A percentile compares a stretch with the other conserved stretches of the same genome.
phyloP scores from a whole-genome alignment of 2,329 filamentous ascomycete species.

The Botrytis elliptica region DNA sequence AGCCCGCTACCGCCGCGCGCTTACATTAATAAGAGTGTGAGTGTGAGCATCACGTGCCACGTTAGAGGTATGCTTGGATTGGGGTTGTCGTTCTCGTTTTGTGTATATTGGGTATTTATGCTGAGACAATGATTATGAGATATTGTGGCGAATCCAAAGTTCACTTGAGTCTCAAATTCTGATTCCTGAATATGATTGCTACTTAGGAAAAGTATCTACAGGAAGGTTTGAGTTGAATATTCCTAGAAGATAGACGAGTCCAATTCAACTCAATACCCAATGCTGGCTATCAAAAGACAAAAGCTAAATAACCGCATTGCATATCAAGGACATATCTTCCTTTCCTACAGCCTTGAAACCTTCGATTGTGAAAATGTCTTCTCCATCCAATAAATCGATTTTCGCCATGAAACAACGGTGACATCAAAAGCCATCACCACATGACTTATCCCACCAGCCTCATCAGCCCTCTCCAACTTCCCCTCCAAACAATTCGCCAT shows the following conservation, averaged over 20 bases:
- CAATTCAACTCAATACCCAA: neutral
- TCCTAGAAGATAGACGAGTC: neutral
- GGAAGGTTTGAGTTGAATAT: neutral
- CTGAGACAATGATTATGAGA: neutral
- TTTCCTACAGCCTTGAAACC: neutral
- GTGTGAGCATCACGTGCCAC: neutral
- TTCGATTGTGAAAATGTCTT: neutral
- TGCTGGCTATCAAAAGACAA: neutral
- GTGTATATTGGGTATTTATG: neutral
- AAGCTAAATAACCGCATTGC: neutral
- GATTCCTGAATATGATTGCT: too few species aligned
- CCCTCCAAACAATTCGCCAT: too few species aligned
- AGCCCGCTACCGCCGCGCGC: conserved; percentile 12
- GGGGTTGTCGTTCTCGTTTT: neutral
- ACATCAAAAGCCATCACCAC: neutral
- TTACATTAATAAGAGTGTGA: neutral
- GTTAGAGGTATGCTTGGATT: neutral
- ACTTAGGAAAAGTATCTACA: neutral
- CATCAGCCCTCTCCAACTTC: neutral
- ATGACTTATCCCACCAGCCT: neutral
- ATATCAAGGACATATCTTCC: neutral
- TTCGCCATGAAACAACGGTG: neutral
- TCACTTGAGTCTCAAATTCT: neutral
- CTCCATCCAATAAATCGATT: neutral
- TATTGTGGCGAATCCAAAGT: neutral